Evolutionary conservation across 2,329 filamentous ascomycete species (phyloP).

Genomic region (Falciphora oryzae): DNA sequence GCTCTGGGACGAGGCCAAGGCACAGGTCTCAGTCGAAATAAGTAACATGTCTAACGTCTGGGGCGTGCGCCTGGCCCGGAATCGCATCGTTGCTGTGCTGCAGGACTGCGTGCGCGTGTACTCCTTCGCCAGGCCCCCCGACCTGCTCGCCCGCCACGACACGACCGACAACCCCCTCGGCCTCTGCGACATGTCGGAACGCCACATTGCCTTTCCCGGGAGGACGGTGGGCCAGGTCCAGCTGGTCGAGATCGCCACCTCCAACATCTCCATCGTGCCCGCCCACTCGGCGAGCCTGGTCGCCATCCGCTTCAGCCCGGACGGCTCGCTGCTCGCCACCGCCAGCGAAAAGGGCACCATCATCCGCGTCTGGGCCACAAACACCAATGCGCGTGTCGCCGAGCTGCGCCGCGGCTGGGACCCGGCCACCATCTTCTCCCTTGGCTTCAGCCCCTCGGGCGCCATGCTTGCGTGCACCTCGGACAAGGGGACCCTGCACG

Average conservation of each 20-base stretch:
- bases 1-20: conserved; percentile 85
- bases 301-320: conserved; percentile 71
- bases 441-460: conserved; percentile 80
- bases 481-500: conserved; percentile 91
- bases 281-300: conserved; percentile 77
- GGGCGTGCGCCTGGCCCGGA: conserved; percentile 69
- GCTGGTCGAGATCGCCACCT: conserved; percentile 69
- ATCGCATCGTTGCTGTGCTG: conserved; percentile 73
- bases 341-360: conserved; percentile 90
- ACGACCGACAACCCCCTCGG: conserved; percentile 81
- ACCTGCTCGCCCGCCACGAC: conserved; percentile 69
- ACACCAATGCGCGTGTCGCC: conserved; percentile 71
- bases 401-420: conserved; percentile 89
- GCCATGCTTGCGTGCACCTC: conserved; percentile 83
- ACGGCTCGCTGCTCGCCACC: conserved; percentile 78
- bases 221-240: conserved; percentile 83
- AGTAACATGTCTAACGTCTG: conserved; percentile 76
- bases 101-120: conserved; percentile 79
- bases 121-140: conserved; percentile 66
- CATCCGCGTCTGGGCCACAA: conserved; percentile 77
- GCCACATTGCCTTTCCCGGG: conserved; percentile 78
- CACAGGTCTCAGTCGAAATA: conserved; percentile 67
- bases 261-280: conserved; percentile 87
- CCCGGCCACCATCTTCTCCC: conserved; percentile 76
- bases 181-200: conserved; percentile 69